Evolutionary conservation across 2,329 filamentous ascomycete species (phyloP), one percentile per base, ranked within the genome.

Genomic region (Pseudocercospora musae): DNA sequence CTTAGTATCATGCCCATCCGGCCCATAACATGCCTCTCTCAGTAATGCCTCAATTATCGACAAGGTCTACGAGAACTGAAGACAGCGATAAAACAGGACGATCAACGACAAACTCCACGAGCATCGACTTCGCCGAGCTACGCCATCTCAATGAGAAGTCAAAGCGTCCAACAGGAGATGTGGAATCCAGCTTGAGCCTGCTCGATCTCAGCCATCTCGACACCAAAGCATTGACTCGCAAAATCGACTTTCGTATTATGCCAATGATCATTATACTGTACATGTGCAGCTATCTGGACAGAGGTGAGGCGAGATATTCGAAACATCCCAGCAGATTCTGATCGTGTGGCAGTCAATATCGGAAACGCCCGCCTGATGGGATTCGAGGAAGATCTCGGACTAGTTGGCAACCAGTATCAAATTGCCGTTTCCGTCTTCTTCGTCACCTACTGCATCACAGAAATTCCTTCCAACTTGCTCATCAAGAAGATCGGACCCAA

Each of bases 251-350:
- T 20, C 83, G 88, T 53, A 63, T 92, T 74, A 78, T 91, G 60
- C 88, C 88, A 0, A 87, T 87, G 76, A 79, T 92, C 63, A 84
- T 91, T 52, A 73, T 91, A 66, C 89, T 92, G 77, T 91, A 91
- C 71, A 89, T 91, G 73, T 81, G 89, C 78, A 91, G 91, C 76
- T 91, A 90, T 74, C 76, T 89, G 15, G 84, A 87, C 29, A 53
- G 60, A 57, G 11, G 57, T 49, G 27, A 11, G 25, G 25, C 4
- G 1, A 11, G 11, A 4, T n/a, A 21, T 25, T 6, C 31, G 29
- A 15, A 18, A 57, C n/a, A n/a, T 25, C n/a, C 33, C 37, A 6
- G 60, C 42, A 10, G 20, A 44, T n/a, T 9, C 56, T 59, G 37
- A 62, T 9, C 3, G 31, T 13, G 8, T 44, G n/a, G n/a, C 15